Percentiles rank a stretch among this genome's conserved stretches.
Evolutionary conservation across 192 early-diverging fungal genomes (phyloP).

Genomic region (Phlyctochytrium arcticum): DNA sequence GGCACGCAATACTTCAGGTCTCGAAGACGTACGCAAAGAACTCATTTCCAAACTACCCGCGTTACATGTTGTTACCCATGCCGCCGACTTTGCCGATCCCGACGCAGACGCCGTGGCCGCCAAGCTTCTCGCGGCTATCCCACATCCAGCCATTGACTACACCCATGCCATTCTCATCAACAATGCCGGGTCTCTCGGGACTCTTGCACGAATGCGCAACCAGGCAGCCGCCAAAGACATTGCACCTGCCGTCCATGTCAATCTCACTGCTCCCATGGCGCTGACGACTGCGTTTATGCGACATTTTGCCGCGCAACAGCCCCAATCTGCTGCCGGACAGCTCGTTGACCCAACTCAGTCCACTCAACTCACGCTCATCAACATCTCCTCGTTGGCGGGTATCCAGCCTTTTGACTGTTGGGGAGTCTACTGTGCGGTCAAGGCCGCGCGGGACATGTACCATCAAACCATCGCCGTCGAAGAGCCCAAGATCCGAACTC

Average conservation of each 20-base stretch:
- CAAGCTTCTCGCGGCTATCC: not conserved
- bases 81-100: constrained; percentile 9
- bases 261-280: constrained; percentile 28
- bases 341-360: not conserved
- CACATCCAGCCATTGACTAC: constrained; percentile 4
- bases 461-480: constrained; percentile 68
- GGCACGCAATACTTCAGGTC: not conserved
- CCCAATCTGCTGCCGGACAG: not conserved
- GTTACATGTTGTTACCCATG: not conserved
- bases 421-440: constrained; percentile 74
- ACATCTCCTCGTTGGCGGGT: constrained; percentile 68
- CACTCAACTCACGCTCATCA: constrained; percentile 48
- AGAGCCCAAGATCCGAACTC: constrained; percentile 55
- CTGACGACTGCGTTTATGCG: constrained; percentile 32
- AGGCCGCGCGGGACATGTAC: constrained; percentile 80
- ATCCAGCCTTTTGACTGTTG: constrained; percentile 73
- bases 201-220: constrained; percentile 40
- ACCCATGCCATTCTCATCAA: constrained; percentile 53
- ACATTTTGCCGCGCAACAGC: constrained; percentile 16
- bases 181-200: constrained; percentile 71
- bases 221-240: constrained; percentile 16
- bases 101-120: constrained; percentile 16
- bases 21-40: not conserved
- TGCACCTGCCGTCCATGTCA: constrained; percentile 17
- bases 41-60: constrained; percentile 2